Base-by-base conservation (phyloP, 1,139 yeast genomes). In the Scheffersomyces titani region DNA sequence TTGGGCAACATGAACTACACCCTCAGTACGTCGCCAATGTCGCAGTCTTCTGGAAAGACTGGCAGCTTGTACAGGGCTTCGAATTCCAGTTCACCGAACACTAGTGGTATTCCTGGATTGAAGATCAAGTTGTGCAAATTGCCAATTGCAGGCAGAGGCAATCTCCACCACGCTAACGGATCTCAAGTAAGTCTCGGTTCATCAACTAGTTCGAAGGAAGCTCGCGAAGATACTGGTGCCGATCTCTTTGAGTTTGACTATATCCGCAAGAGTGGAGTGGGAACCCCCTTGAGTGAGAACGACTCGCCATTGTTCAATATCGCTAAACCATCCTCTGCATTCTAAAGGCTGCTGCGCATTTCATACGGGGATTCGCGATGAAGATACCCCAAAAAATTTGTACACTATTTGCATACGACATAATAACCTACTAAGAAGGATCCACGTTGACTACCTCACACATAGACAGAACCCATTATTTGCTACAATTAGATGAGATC, bases 201-300 rank as follows among this genome's bases (percentile, higher is more conserved):
- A 22, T 61, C 70, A 6, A 64, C 62, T 52, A 60, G 69, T 19
- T 66, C 74, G 45, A 64, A 67, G 54, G 67, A 65, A 49, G 69
- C 67, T 49, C 60, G 62, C 49, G 66, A 63, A 52, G 70, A 69
- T 19, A 55, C 67, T n/a, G 63, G 63, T 40, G 63, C 62, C 24
- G 72, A 71, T 44, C 67, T 73, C 9, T 74, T 74, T 57, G 78
- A 75, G 58, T 56, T 61, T 36, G 76, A 71, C 45, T 61, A 61
- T 54, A 68, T 65, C 44, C 62, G 68, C 48, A 63, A 67, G 54
- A 61, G 65, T 45, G 74, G 73, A 3, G 66, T 70, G 24, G 64
- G 69, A 22, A 74, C 79, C 22, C 79, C 79, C n/a, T 62, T 71
- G 52, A 73, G 76, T 54, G 76, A 71, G 55, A 73, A 70, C 55